Percentiles rank a stretch among this genome's conserved stretches.
These are phyloP conservation scores for Cercospora brassicicola DNA, from an alignment of 2,329 filamentous ascomycete species.

Conservation along the genomic window DNA sequence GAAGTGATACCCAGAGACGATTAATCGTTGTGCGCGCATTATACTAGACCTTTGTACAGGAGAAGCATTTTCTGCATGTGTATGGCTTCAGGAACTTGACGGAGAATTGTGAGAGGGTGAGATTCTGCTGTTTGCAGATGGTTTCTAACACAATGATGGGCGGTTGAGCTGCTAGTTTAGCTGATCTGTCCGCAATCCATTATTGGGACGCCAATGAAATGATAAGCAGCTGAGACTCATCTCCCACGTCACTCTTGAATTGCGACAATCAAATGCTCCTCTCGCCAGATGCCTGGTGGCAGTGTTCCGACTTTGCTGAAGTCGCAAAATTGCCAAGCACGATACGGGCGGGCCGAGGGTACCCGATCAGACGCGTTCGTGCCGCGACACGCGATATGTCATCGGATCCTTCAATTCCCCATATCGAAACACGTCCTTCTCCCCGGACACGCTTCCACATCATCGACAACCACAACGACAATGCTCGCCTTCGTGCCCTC, in stretches of 20 bases:
- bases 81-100: background rate
- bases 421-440: background rate
- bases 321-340: background rate
- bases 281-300: background rate
- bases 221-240: background rate
- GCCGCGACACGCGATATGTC: conserved; percentile 6
- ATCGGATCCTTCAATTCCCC: background rate
- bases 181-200: background rate
- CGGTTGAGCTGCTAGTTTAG: background rate
- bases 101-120: background rate
- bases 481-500: conserved; percentile 25
- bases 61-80: background rate
- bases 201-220: background rate
- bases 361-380: conserved; percentile 4
- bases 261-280: background rate
- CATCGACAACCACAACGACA: background rate
- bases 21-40: conserved; percentile 4
- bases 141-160: background rate
- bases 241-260: background rate
- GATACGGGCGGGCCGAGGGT: background rate
- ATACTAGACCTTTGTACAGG: conserved; percentile 1
- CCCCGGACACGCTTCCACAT: background rate
- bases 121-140: background rate
- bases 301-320: background rate
- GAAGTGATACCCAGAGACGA: conserved; percentile 18